phyloP scores from a whole-genome alignment of 2,329 filamentous ascomycete species.

The Ophiostoma tasmaniense region DNA sequence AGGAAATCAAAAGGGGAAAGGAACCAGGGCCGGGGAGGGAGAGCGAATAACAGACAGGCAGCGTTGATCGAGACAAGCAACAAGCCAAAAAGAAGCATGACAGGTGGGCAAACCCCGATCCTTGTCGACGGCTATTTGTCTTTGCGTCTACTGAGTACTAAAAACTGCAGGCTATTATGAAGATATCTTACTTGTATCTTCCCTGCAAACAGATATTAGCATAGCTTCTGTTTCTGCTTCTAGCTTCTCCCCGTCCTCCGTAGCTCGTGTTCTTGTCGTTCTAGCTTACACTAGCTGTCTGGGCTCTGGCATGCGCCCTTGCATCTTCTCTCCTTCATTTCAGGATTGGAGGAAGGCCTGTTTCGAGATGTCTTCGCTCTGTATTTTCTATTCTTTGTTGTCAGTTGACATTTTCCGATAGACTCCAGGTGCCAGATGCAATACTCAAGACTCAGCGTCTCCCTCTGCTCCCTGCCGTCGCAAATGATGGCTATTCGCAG shows the following conservation, averaged over 20 bases:
- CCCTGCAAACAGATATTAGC: background rate
- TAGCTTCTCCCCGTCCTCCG: background rate
- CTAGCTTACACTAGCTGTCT: background rate
- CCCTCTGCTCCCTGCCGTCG: background rate
- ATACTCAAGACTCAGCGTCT: background rate
- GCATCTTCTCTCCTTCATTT: background rate
- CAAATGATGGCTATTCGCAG: constrained; percentile 21
- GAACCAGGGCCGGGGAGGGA: background rate
- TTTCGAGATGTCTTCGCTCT: background rate
- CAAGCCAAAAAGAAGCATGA: constrained; percentile 5
- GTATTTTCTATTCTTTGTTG: background rate
- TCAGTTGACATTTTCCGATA: background rate
- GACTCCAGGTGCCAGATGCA: background rate
- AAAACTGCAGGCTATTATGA: background rate
- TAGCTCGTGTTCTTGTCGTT: background rate
- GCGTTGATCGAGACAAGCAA: background rate
- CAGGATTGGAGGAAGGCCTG: background rate
- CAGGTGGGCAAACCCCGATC: constrained; percentile 8
- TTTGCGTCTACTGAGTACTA: background rate
- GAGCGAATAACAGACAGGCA: background rate
- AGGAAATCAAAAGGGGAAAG: background rate
- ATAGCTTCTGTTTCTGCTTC: background rate
- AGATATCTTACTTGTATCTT: background rate
- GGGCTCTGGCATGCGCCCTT: background rate
- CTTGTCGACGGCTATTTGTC: constrained; percentile 7